Conservation (phyloP, 1,139 yeast species). For the Lodderomyces metapsilosis region DNA sequence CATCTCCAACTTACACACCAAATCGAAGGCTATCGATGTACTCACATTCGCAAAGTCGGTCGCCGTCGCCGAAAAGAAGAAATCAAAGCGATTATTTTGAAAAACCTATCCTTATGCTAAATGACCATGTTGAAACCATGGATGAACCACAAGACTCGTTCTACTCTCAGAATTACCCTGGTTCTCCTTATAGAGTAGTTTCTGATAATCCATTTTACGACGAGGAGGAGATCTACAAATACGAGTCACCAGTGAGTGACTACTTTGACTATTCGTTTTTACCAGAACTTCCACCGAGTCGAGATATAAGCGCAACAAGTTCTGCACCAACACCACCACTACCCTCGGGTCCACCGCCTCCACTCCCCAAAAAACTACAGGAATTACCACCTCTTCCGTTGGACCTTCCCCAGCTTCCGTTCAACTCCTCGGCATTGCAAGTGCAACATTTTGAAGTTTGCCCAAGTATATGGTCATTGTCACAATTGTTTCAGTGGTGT, state of each 20-base stretch:
- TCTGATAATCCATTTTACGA: constrained; percentile 17
- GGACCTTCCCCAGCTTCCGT: constrained; percentile 58
- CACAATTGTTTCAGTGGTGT: constrained; percentile 49
- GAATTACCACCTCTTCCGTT: constrained; percentile 52
- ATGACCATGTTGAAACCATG: not conserved
- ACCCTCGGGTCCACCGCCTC: constrained; percentile 3
- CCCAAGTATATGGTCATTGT: constrained; percentile 38
- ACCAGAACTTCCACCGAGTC: constrained; percentile 38
- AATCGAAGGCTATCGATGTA: constrained; percentile 1
- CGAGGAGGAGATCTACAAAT: constrained; percentile 23
- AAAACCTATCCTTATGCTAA: not conserved
- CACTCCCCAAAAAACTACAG: constrained; percentile 13
- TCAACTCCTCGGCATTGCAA: constrained; percentile 50
- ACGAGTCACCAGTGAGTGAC: constrained; percentile 24
- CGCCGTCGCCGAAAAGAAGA: constrained; percentile 33
- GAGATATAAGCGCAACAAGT: constrained; percentile 2
- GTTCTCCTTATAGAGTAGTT: constrained; percentile 15
- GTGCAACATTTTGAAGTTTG: constrained; percentile 46
- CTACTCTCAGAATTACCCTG: constrained; percentile 12
- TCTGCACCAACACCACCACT: constrained; percentile 3
- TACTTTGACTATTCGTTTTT: constrained; percentile 41
- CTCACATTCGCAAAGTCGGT: constrained; percentile 19
- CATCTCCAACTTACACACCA: constrained; percentile 7
- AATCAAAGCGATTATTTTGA: constrained; percentile 1
- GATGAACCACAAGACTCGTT: not conserved